Base-by-base conservation (phyloP, 768 basidiomycete species). In the Hemileccinum impolitum region DNA sequence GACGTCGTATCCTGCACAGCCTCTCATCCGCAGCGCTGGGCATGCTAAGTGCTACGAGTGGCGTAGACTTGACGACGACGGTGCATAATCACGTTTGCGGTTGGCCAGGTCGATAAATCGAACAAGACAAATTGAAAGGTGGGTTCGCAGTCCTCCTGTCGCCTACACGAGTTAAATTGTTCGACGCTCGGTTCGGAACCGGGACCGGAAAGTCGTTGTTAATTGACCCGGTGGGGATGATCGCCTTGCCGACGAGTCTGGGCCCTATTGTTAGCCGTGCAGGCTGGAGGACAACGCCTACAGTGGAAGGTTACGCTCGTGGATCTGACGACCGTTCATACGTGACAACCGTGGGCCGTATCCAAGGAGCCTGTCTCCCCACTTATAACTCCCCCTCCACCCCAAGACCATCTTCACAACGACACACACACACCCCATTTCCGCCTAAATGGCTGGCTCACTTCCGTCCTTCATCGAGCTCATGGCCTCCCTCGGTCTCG, bases 401-500 rank as follows among this genome's bases (percentile, higher is more conserved):
- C 52, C 48, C 50, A 55, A 43, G 39, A 45, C 64, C 52, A 50
- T 47, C 43, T 43, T 55, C 50, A 26, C 51, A 53, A 54, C 64
- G 50, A 50, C 31, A n/a, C 48, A 46, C 38, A 31, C 45, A 40
- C 44, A 30, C 66, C 61, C 60, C 62, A 54, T 70, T 69, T 67
- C 57, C 57, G 59, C 57, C 58, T 57, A 63, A 60, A 88, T 85
- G 84, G 73, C 84, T 32, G 47, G 62, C 64, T 69, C 86, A 61
- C 82, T 91, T 59, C 90, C 90, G 62, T 90, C 90, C 48, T 92
- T 92, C 66, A 82, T 89, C 50, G 84, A 90, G 72, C 85, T 92
- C 65, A 89, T 92, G 87, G 80, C 81, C 54, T 80, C 90, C 52
- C 75, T 92, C 57, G 90, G 87, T 55, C 75, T 91, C 67, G 81